Evolutionary conservation across 306 rosid genomes (phyloP), one percentile per base, ranked within the genome.

Genomic region (Cicer pinnatifidum): DNA sequence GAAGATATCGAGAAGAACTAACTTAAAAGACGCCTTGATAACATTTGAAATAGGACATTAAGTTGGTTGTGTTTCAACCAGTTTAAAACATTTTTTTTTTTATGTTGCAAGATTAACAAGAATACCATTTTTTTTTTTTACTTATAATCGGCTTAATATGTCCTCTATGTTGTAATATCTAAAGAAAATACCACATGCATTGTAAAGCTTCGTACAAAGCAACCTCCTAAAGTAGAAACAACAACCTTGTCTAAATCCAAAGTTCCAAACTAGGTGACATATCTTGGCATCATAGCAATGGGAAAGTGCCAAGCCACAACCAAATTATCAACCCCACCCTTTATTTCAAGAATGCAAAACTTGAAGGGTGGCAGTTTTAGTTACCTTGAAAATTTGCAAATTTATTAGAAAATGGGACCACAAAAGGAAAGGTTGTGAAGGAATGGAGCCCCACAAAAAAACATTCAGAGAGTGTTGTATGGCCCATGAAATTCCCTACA

Each of bases 401-500:
- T 35, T 58, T 69, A 59, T 64, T 39, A 11, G 23, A 50, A 15
- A 52, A 73, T 50, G 80, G 83, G 82, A 76, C 85, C 84, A 78
- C 28, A 8, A 43, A 67, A 67, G 19, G 82, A 47, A 79, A 67
- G 87, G 86, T 15, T 39, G 10, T 39, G 50, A 80, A 53, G 13
- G 52, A 38, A 71, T 39, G 57, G 35, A 61, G 39, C 66, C 84
- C 86, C 77, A 83, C 73, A 35, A 62, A 4, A 19, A 73, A 73
- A 44, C 71, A 68, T 68, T 68, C 20, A 40, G 7, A 33, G 7
- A 59, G 59, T 11, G 11, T 63, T 44, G 38, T 16, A 38, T 40
- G 72, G 62, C 82, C 82, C 84, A 44, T 40, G 23, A 5, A 79
- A 39, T 60, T 47, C 78, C 85, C 88, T 81, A 80, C 84, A n/a